Conservation (phyloP, 1,284 basidiomycete species). For the Trametes hirsuta region DNA sequence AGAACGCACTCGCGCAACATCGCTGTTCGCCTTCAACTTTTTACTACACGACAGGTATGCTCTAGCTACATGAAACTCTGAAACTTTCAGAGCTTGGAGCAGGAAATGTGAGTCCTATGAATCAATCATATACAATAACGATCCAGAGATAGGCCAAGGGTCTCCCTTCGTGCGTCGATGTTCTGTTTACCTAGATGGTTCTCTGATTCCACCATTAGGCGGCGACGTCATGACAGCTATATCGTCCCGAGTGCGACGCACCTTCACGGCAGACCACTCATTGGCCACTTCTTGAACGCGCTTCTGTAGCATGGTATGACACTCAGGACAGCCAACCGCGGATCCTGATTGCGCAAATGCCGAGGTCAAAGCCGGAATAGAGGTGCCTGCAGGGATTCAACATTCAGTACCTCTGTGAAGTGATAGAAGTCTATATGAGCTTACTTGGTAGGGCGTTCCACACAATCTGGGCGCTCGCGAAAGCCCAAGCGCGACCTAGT, state of each 20-base stretch:
- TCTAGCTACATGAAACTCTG: too few species aligned
- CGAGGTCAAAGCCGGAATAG: background rate
- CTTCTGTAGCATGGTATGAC: constrained; percentile 56
- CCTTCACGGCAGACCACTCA: constrained; percentile 76
- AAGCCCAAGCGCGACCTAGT: background rate
- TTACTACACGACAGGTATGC: too few species aligned
- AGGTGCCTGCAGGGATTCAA: background rate
- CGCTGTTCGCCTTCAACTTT: too few species aligned
- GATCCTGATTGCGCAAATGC: background rate
- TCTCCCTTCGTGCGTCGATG: too few species aligned
- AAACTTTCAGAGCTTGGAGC: too few species aligned
- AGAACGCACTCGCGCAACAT: too few species aligned
- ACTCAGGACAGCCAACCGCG: constrained; percentile 33
- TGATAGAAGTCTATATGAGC: background rate
- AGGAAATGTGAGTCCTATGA: too few species aligned
- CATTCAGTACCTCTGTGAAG: background rate
- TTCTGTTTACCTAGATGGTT: too few species aligned
- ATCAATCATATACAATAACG: too few species aligned
- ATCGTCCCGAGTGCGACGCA: constrained; percentile 25
- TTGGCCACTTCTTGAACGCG: constrained; percentile 62
- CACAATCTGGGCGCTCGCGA: constrained; percentile 1
- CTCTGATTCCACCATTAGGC: too few species aligned
- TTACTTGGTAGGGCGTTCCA: constrained; percentile 2
- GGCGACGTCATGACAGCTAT: too few species aligned
- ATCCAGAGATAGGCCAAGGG: too few species aligned